Evolutionary conservation across 495 filamentous ascomycete genomes (phyloP).

Genomic region (Xylaria telfairii): DNA sequence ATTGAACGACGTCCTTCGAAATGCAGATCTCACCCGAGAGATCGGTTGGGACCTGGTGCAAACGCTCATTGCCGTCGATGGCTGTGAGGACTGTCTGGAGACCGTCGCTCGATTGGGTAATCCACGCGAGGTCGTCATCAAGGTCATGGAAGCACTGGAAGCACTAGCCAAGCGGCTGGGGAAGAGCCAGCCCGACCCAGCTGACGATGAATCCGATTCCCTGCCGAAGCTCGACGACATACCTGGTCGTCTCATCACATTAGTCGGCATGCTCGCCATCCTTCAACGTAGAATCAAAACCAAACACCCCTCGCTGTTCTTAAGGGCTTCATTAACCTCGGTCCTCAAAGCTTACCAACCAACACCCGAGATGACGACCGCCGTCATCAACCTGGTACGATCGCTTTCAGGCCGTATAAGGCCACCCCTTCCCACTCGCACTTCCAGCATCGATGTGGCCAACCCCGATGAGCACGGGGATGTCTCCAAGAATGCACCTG

Average conservation of each 20-base stretch:
- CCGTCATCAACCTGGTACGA: conserved; percentile 77
- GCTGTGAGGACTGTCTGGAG: conserved; percentile 75
- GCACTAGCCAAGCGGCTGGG: conserved; percentile 63
- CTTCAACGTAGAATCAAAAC: conserved; percentile 88
- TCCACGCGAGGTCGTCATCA: conserved; percentile 90
- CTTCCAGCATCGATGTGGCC: conserved; percentile 63
- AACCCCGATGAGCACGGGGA: conserved; percentile 54
- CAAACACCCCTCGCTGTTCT: conserved; percentile 88
- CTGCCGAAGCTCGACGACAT: conserved; percentile 29
- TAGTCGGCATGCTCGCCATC: conserved; percentile 82
- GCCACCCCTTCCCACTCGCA: conserved; percentile 75
- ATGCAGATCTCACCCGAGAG: conserved; percentile 81
- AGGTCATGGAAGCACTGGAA: conserved; percentile 73
- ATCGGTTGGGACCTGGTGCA: conserved; percentile 97
- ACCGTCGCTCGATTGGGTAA: conserved; percentile 82
- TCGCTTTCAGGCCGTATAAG: conserved; percentile 74
- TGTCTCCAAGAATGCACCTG: conserved; percentile 66
- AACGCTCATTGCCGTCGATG: conserved; percentile 79
- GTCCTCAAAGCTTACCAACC: conserved; percentile 71
- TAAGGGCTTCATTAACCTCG: conserved; percentile 85
- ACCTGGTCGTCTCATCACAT: conserved; percentile 69
- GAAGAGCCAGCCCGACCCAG: conserved; percentile 41
- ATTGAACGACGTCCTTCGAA: conserved; percentile 79
- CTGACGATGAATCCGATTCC: conserved; percentile 36
- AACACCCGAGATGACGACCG: conserved; percentile 69